phyloP scores from a whole-genome alignment of 2,329 filamentous ascomycete species.

The Penicillium sp. region DNA sequence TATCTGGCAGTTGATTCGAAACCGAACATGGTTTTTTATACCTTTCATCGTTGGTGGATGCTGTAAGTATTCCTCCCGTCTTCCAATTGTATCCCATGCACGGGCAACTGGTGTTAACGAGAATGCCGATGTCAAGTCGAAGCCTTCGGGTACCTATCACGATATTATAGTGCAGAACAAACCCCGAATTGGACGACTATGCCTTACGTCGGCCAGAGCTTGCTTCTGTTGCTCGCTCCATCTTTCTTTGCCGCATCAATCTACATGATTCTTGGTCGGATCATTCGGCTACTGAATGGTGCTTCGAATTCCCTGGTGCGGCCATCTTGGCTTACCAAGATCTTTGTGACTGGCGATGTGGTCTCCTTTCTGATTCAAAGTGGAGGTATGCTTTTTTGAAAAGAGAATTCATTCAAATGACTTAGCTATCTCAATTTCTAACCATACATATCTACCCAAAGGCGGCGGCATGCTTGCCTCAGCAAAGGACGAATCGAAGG shows the following conservation, averaged over 20 bases:
- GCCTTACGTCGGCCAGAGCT: constrained; percentile 21
- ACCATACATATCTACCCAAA: neutral
- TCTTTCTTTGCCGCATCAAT: constrained; percentile 25
- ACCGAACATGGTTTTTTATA: constrained; percentile 24
- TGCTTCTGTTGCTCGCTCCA: constrained; percentile 23
- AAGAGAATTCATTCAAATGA: too few relatives aligned
- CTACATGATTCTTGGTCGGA: constrained; percentile 25
- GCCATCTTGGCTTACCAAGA: constrained; percentile 25
- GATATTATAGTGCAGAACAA: constrained; percentile 14
- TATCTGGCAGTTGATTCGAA: constrained; percentile 14
- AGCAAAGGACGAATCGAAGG: constrained; percentile 10
- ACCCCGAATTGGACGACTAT: constrained; percentile 20
- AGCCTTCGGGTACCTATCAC: constrained; percentile 13
- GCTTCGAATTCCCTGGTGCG: constrained; percentile 18
- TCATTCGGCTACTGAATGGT: constrained; percentile 19
- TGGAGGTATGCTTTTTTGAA: constrained; percentile 15
- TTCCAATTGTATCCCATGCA: neutral
- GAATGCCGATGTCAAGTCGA: too few relatives aligned
- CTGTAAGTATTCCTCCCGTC: constrained; percentile 14
- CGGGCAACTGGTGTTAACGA: neutral
- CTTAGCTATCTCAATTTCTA: too few relatives aligned
- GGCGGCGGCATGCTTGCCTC: constrained; percentile 17
- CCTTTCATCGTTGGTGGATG: constrained; percentile 43
- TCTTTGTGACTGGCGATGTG: constrained; percentile 27
- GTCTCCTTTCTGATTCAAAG: constrained; percentile 26